Base-by-base conservation (phyloP, 2,329 filamentous ascomycete genomes). In the Epicoccum sorghinum region DNA sequence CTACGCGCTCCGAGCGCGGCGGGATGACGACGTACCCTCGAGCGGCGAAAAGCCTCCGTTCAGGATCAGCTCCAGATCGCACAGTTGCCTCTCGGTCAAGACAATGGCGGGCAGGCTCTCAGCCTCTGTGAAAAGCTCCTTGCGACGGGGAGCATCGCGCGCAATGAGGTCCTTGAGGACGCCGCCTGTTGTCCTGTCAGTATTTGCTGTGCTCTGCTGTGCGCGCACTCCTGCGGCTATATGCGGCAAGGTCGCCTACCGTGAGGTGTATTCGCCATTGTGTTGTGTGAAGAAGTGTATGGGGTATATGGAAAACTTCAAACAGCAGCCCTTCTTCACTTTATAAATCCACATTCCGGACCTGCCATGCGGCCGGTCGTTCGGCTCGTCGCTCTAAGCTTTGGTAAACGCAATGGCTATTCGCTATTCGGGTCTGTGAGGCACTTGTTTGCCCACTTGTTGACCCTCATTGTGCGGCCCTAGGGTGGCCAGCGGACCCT, bases 41-140 rank as follows among this genome's bases (percentile, higher is more conserved):
- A 99, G 86, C 55, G 95, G 95, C 62, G 93, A 97, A 82, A 99
- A 99, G 64, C 95, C 95, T 75, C 95, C 95, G 78, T 92, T 98
- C 77, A 99, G 87, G 72, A 99, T 92, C 78, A 99, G 80, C 80
- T 99, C 95, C 65, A 99, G 84, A 83, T 99, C 95, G 80, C 95
- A 99, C 44, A 99, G 87, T 80, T 99, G 95, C 71, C 95, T 88
- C 84, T 99, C 95, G 46, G 86, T 89, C 65, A 99, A 87, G 56
- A 89, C 80, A 65, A 99, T 83, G 33, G 93, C 90, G 33, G 92
- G 91, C 40, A 98, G 87, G 29, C 75, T 88, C 82, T 96, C 93
- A 37, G 93, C 90, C 80, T 99, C 95, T 41, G 84, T 85, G 52
- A 82, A 80, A 60, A 99, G 89, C 81, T 96, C 82, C 61, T 83